Percentiles rank a stretch among this genome's conserved stretches.
Evolutionary conservation across 129 eudicot species (phyloP).

Genomic region (Helichrysum umbraculigerum): DNA sequence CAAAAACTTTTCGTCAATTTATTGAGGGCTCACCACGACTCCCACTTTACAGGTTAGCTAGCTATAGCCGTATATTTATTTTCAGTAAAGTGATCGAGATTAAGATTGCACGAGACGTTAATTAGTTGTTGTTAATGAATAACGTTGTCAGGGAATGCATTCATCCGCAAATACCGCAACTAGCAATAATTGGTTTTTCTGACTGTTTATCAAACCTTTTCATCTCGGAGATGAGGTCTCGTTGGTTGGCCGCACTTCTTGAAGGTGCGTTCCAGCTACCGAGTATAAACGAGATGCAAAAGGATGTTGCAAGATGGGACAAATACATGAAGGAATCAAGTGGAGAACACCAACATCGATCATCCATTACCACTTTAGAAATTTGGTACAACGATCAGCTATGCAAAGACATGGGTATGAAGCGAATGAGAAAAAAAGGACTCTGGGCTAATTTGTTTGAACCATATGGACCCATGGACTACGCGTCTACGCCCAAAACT

Average conservation of each 20-base stretch:
- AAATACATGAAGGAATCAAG: conserved; percentile 46
- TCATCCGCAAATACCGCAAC: conserved; percentile 10
- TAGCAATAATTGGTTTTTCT: conserved; percentile 52
- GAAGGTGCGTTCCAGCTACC: conserved; percentile 62
- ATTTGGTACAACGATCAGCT: conserved; percentile 71
- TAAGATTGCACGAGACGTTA: background rate
- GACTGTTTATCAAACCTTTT: conserved; percentile 55
- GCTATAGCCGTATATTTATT: background rate
- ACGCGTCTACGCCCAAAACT: conserved; percentile 46
- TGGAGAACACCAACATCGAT: conserved; percentile 39
- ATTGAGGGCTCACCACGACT: conserved; percentile 43
- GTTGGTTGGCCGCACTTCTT: conserved; percentile 56
- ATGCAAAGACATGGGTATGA: conserved; percentile 65
- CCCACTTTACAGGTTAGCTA: conserved; percentile 23
- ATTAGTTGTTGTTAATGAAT: background rate
- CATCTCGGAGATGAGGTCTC: conserved; percentile 63
- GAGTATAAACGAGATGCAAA: conserved; percentile 63
- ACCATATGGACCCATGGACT: conserved; percentile 60
- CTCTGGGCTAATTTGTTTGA: conserved; percentile 46
- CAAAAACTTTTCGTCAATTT: conserved; percentile 35
- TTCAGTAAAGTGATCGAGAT: background rate
- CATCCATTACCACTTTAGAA: conserved; percentile 48
- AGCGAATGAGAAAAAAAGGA: conserved; percentile 55
- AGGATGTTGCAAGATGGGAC: conserved; percentile 60
- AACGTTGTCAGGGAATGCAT: conserved; percentile 20